Evolutionary conservation across 495 filamentous ascomycete species (phyloP).

Genomic region (Penicillium taxi): DNA sequence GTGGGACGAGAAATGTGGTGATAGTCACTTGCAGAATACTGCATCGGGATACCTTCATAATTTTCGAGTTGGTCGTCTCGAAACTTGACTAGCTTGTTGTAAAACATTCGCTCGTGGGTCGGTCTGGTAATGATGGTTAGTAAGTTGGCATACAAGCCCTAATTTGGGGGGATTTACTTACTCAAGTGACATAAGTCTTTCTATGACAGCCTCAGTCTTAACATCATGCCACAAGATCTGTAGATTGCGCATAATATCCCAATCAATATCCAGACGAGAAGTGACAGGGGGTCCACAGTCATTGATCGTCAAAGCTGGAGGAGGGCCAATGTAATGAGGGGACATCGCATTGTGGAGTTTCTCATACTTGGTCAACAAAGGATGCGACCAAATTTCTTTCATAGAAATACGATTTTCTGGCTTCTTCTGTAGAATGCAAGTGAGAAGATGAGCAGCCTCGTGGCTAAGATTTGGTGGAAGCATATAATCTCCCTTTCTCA

Average conservation of each 20-base stretch:
- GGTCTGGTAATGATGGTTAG: conserved; percentile 35
- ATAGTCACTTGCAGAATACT: conserved; percentile 78
- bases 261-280: conserved; percentile 56
- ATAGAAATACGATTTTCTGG: conserved; percentile 71
- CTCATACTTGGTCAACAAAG: conserved; percentile 73
- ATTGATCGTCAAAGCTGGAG: conserved; percentile 41
- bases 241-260: conserved; percentile 72
- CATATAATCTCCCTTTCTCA: conserved; percentile 60
- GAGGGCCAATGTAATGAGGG: conserved; percentile 45
- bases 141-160: conserved; percentile 2
- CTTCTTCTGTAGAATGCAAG: conserved; percentile 61
- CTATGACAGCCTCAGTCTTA: conserved; percentile 59
- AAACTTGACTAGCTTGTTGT: conserved; percentile 72
- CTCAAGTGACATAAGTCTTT: conserved; percentile 58
- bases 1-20: conserved; percentile 58
- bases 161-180: conserved; percentile 36
- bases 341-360: conserved; percentile 46
- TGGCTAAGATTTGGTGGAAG: conserved; percentile 59
- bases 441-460: conserved; percentile 74
- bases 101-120: conserved; percentile 88
- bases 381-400: conserved; percentile 72
- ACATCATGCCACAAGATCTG: conserved; percentile 82
- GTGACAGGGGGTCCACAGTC: conserved; percentile 48
- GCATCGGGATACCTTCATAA: conserved; percentile 61
- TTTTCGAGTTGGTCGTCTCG: conserved; percentile 76